Evolutionary conservation across 164 flowering plant species (phyloP).

Genomic region (Annona cherimola): DNA sequence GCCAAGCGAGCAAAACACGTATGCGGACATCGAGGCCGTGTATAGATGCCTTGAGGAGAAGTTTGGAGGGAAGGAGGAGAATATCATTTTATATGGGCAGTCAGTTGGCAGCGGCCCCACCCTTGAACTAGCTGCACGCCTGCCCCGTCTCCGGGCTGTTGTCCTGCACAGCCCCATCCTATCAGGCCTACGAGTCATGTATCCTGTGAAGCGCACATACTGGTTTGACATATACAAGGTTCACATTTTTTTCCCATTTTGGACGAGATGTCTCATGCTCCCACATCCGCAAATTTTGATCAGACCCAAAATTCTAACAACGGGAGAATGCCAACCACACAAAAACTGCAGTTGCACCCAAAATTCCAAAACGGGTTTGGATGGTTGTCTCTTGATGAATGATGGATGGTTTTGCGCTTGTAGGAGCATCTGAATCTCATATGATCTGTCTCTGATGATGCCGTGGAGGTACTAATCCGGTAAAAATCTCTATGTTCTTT

Average conservation of each 20-base stretch:
- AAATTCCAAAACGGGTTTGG: no score
- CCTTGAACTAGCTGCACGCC: conserved; percentile 60
- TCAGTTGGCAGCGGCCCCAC: conserved; percentile 96
- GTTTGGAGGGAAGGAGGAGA: conserved; percentile 74
- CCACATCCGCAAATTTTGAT: background rate
- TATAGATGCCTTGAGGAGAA: conserved; percentile 67
- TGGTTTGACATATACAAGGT: conserved; percentile 96
- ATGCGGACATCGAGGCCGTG: conserved; percentile 83
- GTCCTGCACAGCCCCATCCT: conserved; percentile 81
- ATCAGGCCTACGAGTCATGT: conserved; percentile 88
- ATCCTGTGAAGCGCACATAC: conserved; percentile 71
- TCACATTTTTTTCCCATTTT: background rate
- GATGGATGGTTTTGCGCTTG: background rate
- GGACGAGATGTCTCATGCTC: background rate
- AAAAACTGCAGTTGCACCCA: no score
- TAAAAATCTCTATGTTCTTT: background rate
- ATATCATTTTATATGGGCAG: conserved; percentile 76
- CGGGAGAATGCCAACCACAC: no score
- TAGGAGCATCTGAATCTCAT: background rate
- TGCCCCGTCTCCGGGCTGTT: conserved; percentile 68
- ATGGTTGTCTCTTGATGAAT: no score
- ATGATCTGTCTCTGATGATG: background rate
- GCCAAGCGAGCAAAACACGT: conserved; percentile 87
- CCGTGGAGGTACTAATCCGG: background rate
- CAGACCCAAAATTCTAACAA: background rate